Evolutionary conservation across 2,329 filamentous ascomycete species (phyloP), one percentile per base, ranked within the genome.

Genomic region (Tolypocladium tropicale): DNA sequence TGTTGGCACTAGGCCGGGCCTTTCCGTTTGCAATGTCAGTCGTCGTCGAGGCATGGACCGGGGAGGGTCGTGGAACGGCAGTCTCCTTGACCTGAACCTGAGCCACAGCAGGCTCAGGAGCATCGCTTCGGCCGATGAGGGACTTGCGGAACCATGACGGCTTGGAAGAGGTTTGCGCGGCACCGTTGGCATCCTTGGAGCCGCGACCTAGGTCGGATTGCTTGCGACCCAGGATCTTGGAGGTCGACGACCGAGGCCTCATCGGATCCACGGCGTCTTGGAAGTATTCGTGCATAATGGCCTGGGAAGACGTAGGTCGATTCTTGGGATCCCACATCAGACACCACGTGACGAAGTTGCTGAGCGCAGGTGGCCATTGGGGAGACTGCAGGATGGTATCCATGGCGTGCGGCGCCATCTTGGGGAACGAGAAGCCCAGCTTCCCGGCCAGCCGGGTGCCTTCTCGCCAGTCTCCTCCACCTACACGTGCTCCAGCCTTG

Each of bases 61-160:
- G 77, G 21, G 72, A 71, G 6, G 78, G 76, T 32, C 75, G 72
- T 21, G 76, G 74, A 39, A 73, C 71, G 7, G 65, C 61, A 21
- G 67, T 68, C 28, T 81, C 79, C 65, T 82, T 83, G 30, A 68
- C 66, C 28, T 71, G 72, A 18, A 75, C 65, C 55, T 76, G 73
- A 21, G 77, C 71, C 4, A 74, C 67, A 10, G 83, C 74, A n/a
- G 80, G 77, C 55, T 89, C 86, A 12, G 83, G 77, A 62, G 79
- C 85, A 52, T 90, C 86, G 50, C 87, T 85, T 57, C 89, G 83
- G 56, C 88, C 87, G 66, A 96, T 95, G 57, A 99, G 79, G 14
- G 94, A 97, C 70, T 95, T 91, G 62, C 94, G 84, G 74, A 99
- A 96, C 94, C 94, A 99, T 0, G 93, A 97, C 28, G 89, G 89